Base-by-base conservation (phyloP, 805 yeast genomes). In the Candida nanaspora region DNA sequence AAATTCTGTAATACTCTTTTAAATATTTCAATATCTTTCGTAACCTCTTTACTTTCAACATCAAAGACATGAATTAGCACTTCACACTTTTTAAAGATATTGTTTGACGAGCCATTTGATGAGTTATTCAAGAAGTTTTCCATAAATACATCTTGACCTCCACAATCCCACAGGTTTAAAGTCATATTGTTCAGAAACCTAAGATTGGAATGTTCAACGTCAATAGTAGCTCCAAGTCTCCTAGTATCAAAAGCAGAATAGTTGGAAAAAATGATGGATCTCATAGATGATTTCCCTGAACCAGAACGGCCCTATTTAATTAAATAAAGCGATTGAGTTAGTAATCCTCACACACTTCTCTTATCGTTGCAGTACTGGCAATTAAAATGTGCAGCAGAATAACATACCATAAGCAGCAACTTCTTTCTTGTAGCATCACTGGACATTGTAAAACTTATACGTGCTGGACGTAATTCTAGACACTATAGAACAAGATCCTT, bases 211-310 rank as follows among this genome's bases (percentile, higher is more conserved):
- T 93, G 96, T 57, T 93, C 98, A n/a, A 93, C 97, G 56, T 93
- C 98, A 42, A 93, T 89, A 0, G 98, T 93, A 10, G 98, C 98
- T 2, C 98, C 98, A 13, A 93, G 64, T 43, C 98, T 71, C 47
- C 98, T 73, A 3, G 98, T 93, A 57, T 93, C 98, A 56, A 91
- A 86, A 0, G 98, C 98, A 2, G 96, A 86, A 62, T 93, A 93
- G 57, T 93, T 93, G 52, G 94, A 81, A 62, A 93, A 93, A 49
- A 93, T 93, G 46, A 93, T 91, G 35, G 95, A 86, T 52, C 98
- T 72, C 98, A 93, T 93, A 2, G 97, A 88, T 3, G 96, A 87
- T 61, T 93, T 93, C 2, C 98, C 98, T 5, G 96, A 86, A 34
- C 98, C 98, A 22, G 95, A 82, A 35, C 98, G 82, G 65, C 98